Base-by-base conservation (phyloP, 116 monocot genomes). In the Cymodocea nodosa region DNA sequence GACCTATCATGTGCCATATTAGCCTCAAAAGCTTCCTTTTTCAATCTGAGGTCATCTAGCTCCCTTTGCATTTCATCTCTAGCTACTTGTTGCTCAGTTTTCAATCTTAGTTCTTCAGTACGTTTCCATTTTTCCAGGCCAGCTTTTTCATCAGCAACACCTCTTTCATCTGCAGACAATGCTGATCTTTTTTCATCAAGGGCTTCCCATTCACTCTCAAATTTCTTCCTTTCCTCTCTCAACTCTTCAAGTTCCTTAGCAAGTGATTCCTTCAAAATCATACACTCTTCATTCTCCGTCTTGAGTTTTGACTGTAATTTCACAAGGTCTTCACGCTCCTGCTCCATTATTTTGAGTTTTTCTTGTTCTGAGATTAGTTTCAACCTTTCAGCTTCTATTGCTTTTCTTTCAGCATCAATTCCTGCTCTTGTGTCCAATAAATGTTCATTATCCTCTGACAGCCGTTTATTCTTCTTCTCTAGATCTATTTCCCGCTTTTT, bases 131-230 rank as follows among this genome's bases (percentile, higher is more conserved):
- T 88, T 52, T 88, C 89, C 37, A 91, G 75, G n/a, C 56, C 78
- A 22, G 62, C 69, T 48, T 57, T 82, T 50, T 98, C 97, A 64
- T 80, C 82, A 58, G 60, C 50, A 0, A 84, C 11, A 51, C 77
- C 71, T 51, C 78, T 84, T 22, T 50, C 25, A 58, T 85, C 92
- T 59, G 53, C 60, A 57, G 78, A 70, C 50, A 90, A 48, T 55
- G 59, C 64, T 51, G 64, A 20, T 64, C 68, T 91, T 67, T 86
- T 91, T 73, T 89, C 97, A 69, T 98, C 97, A 52, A 98, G 65
- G 1, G 35, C 70, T 65, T 91, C 92, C 97, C 97, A 98, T 15
- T 91, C 92, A 53, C 60, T 79, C 68, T 98, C 97, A 82, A 98
- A 98, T 18, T 77, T 84, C 67, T 80, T 76, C 18, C 75, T 88